Evolutionary conservation across 345 rosid genomes (phyloP).

Genomic region (Dovyalis caffra): DNA sequence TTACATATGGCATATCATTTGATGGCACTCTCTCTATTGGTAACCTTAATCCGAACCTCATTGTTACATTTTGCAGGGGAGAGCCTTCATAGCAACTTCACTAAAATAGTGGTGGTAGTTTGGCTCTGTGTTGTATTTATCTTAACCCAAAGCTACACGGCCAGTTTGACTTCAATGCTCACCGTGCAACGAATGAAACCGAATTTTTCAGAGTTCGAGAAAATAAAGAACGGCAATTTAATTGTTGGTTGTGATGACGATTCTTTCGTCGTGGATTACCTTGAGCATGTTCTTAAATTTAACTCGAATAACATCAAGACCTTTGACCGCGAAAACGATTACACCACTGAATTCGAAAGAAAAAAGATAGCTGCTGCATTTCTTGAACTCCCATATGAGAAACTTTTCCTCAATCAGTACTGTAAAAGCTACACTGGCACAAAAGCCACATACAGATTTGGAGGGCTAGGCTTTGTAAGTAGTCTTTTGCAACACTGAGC

Average conservation of each 20-base stretch:
- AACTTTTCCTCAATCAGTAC: constrained; percentile 35
- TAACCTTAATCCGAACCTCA: not conserved
- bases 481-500: not conserved
- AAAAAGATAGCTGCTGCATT: constrained; percentile 41
- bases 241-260: constrained; percentile 50
- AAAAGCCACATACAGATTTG: constrained; percentile 36
- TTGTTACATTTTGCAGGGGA: constrained; percentile 39
- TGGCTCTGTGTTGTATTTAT: constrained; percentile 65
- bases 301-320: constrained; percentile 14
- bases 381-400: constrained; percentile 53
- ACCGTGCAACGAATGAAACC: constrained; percentile 43
- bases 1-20: not conserved
- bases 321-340: constrained; percentile 22
- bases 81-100: constrained; percentile 33
- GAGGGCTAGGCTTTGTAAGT: constrained; percentile 65
- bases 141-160: constrained; percentile 60
- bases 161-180: constrained; percentile 54
- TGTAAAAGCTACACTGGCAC: constrained; percentile 38
- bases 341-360: constrained; percentile 23
- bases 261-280: constrained; percentile 43
- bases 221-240: constrained; percentile 26
- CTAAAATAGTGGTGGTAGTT: constrained; percentile 44
- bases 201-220: constrained; percentile 33
- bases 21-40: not conserved
- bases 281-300: constrained; percentile 33